Percentiles rank a stretch among this genome's conserved stretches.
Conservation (phyloP, 2,329 filamentous ascomycete genomes). For the Scleromitrula shiraiana region DNA sequence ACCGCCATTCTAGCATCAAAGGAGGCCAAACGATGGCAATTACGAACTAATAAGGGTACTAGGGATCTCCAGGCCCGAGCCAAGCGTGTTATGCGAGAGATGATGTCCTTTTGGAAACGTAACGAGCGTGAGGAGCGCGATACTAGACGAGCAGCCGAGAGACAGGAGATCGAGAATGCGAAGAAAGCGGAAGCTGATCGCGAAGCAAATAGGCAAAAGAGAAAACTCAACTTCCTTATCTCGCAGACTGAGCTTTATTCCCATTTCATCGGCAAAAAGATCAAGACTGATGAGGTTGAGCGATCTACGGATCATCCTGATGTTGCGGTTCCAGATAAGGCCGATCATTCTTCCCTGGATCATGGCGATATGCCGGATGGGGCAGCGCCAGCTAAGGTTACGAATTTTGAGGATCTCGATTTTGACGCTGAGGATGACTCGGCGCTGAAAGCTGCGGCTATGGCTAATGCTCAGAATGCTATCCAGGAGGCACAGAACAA, state of each 20-base stretch:
- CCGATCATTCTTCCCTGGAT: constrained; percentile 31
- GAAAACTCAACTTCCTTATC: constrained; percentile 98
- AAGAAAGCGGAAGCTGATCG: constrained; percentile 96
- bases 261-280: constrained; percentile 99
- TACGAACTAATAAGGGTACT: constrained; percentile 95
- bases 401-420: constrained; percentile 87
- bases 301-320: constrained; percentile 77
- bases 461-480: constrained; percentile 93
- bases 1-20: constrained; percentile 95
- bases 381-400: constrained; percentile 63
- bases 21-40: constrained; percentile 94
- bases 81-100: constrained; percentile 97
- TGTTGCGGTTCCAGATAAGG: constrained; percentile 45
- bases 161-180: constrained; percentile 91
- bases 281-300: constrained; percentile 94
- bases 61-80: constrained; percentile 96
- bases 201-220: constrained; percentile 93
- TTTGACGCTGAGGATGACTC: constrained; percentile 94
- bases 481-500: constrained; percentile 91
- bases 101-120: constrained; percentile 99
- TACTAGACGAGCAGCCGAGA: constrained; percentile 85
- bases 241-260: constrained; percentile 98
- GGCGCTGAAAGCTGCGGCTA: constrained; percentile 70
- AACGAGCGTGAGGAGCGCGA: constrained; percentile 98
- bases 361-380: constrained; percentile 41